Percentiles rank a stretch among this genome's conserved stretches.
Conservation (phyloP, 2,329 filamentous ascomycete genomes). For the Plectosphaerella cucumerina region DNA sequence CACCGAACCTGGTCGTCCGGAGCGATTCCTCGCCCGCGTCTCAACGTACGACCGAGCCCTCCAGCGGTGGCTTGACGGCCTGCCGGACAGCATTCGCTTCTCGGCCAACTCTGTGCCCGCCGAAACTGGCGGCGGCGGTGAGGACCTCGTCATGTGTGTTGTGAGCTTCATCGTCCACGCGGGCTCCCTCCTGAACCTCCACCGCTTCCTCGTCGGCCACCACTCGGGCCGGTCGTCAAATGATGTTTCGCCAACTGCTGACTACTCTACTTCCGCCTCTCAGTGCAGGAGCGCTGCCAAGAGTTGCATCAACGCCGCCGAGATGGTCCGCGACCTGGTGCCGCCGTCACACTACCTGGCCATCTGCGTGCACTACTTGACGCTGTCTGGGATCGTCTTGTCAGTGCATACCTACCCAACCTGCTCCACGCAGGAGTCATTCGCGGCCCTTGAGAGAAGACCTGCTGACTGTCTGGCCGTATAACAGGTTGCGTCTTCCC, state of each 20-base stretch:
- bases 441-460: too few relatives aligned
- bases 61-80: conserved; percentile 13
- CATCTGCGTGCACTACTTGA: conserved; percentile 20
- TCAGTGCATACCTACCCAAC: conserved; percentile 9
- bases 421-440: neutral
- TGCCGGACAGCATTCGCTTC: conserved; percentile 20
- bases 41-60: conserved; percentile 12
- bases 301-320: conserved; percentile 20
- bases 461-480: too few relatives aligned
- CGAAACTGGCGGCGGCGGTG: conserved; percentile 2
- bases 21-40: conserved; percentile 9
- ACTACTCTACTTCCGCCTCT: conserved; percentile 3
- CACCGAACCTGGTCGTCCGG: neutral
- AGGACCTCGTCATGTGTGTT: conserved; percentile 20
- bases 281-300: conserved; percentile 20
- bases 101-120: conserved; percentile 15
- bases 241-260: neutral
- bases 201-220: conserved; percentile 8
- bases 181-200: conserved; percentile 20
- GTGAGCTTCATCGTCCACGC: conserved; percentile 23
- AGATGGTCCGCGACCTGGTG: conserved; percentile 18
- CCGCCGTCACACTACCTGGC: conserved; percentile 21
- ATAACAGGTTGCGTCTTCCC: conserved; percentile 14
- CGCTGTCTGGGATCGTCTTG: conserved; percentile 19
- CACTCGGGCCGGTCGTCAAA: neutral